Evolutionary conservation across 1,284 basidiomycete genomes (phyloP).

Genomic region (Calocybe gambosa): DNA sequence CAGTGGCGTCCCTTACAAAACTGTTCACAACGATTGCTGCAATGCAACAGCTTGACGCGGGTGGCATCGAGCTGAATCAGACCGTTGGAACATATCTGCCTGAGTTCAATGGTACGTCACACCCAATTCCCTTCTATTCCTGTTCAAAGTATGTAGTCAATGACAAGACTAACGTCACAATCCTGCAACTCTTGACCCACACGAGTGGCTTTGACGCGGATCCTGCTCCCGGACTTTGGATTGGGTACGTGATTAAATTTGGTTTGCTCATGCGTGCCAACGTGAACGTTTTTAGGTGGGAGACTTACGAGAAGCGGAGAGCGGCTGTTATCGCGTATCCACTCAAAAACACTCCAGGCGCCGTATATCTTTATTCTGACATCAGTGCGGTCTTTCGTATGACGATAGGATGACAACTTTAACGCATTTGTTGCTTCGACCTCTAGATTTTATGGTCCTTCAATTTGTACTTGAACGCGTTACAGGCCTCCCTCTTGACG

Average conservation of each 20-base stretch:
- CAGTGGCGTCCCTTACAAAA: slow-evolving; percentile 25
- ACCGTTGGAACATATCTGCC: slow-evolving; percentile 20
- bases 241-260: slow-evolving; percentile 12
- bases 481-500: slow-evolving; percentile 17
- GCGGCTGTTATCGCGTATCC: slow-evolving; percentile 18
- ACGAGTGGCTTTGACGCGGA: slow-evolving; percentile 23
- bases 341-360: slow-evolving; percentile 19
- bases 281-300: slow-evolving; percentile 16
- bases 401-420: no score
- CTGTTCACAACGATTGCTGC: slow-evolving; percentile 21
- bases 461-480: slow-evolving; percentile 21
- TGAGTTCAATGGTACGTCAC: slow-evolving; percentile 18
- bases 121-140: neutral
- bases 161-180: slow-evolving; percentile 21
- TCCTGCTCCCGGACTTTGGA: slow-evolving; percentile 21
- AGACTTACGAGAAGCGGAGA: slow-evolving; percentile 18
- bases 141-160: slow-evolving; percentile 6
- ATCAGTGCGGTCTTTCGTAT: slow-evolving; percentile 14
- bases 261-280: neutral
- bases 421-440: no score
- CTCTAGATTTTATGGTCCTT: slow-evolving; percentile 21
- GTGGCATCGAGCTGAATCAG: slow-evolving; percentile 16
- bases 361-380: slow-evolving; percentile 22
- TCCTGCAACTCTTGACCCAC: slow-evolving; percentile 23
- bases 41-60: slow-evolving; percentile 21